Base-by-base conservation (phyloP, 805 yeast genomes). In the Candida coleopterorum region DNA sequence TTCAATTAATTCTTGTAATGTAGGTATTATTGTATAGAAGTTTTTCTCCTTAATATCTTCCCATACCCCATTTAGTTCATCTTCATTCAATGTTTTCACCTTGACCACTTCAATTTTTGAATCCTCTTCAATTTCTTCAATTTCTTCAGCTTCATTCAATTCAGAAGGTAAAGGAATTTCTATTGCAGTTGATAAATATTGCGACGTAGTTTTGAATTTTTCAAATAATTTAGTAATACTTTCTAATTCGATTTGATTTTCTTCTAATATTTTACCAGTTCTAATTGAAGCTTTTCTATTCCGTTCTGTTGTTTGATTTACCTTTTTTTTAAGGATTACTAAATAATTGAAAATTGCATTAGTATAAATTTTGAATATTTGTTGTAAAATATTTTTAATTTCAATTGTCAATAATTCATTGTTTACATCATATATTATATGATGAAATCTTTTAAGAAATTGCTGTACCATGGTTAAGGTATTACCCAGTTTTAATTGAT, bases 1-100 rank as follows among this genome's bases (percentile, higher is more conserved):
- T 4, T 33, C 46, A 18, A 29, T 28, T 16, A 55, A 36, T n/a
- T 55, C 58, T 1, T 64, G 54, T 1, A 68, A 45, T 5, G 58
- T 60, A 0, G 84, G 80, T 14, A 79, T 56, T 1, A 60, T 68
- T 21, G 74, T 76, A 52, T 85, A 84, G 51, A 86, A 88, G 42
- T 64, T 67, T 42, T 72, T 70, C n/a, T 74, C 78, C 21, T 78
- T 81, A 12, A 76, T 76, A 38, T 71, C 78, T 26, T 75, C 84
- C 94, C 94, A 86, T 28, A 62, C 45, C 6, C 54, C 57, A 9
- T 42, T 47, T 34, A 48, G 28, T 9, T 54, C 57, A 22, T 51
- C 56, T 14, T 58, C 57, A 32, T 53, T 54, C 8, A 42, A 27
- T 3, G 50, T 39, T 27, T 51, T 52, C 7, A 40, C 35, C 28